phyloP scores from a whole-genome alignment of 495 filamentous ascomycete species.

The Xylaria cubensis region DNA sequence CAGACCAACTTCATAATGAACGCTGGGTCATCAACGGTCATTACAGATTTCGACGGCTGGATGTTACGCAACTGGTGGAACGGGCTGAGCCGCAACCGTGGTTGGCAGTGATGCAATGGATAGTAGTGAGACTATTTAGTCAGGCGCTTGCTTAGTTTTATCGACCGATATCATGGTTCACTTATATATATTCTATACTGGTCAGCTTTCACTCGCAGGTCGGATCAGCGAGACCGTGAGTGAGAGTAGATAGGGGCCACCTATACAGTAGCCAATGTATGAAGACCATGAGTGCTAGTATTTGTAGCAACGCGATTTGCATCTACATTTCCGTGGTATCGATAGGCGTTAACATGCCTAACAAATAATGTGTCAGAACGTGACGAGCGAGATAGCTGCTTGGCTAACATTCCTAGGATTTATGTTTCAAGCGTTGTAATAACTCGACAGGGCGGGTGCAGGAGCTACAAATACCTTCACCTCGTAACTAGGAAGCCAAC shows the following conservation, averaged over 20 bases:
- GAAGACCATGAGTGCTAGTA: not conserved
- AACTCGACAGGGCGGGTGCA: not conserved
- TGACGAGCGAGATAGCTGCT: not conserved
- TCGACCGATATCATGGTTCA: not conserved
- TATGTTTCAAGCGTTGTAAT: not conserved
- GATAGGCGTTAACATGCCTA: not conserved
- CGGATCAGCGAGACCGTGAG: not conserved
- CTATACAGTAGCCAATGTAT: not conserved
- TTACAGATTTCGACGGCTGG: slow-evolving; percentile 32
- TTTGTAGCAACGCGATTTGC: not conserved
- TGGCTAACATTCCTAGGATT: too few relatives aligned
- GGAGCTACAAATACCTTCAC: not conserved
- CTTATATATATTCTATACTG: not conserved
- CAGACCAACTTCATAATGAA: slow-evolving; percentile 30
- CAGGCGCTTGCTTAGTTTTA: not conserved
- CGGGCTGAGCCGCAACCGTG: not conserved
- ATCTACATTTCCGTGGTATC: not conserved
- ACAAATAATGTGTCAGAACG: not conserved
- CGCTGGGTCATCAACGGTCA: slow-evolving; percentile 19
- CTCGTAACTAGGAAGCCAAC: not conserved
- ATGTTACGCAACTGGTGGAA: slow-evolving; percentile 31
- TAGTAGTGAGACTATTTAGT: not conserved
- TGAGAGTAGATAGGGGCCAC: not conserved
- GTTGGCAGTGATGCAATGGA: slow-evolving; percentile 5
- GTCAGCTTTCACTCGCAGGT: not conserved